phyloP scores from a whole-genome alignment of 164 flowering plant genomes.

The Tetrastigma voinierianum region DNA sequence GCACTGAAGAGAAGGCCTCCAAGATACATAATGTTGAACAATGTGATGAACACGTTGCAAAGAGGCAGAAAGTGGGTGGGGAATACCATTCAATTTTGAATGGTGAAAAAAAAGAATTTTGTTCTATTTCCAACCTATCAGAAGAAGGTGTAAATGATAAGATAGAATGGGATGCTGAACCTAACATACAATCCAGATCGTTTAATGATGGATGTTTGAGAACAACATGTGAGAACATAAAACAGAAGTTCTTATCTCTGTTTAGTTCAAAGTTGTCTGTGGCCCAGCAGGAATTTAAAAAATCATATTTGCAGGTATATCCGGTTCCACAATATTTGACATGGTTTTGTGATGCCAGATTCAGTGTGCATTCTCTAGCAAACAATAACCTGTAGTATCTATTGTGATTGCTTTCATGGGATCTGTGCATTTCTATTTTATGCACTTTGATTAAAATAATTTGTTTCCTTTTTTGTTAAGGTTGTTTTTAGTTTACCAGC shows the following conservation, averaged over 20 bases:
- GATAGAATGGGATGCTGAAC: constrained; percentile 19
- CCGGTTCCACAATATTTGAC: background rate
- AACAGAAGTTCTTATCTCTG: constrained; percentile 61
- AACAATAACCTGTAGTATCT: no score
- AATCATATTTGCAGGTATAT: constrained; percentile 63
- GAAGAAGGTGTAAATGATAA: constrained; percentile 19
- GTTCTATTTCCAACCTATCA: constrained; percentile 8
- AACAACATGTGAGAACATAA: constrained; percentile 54
- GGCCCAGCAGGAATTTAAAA: constrained; percentile 76
- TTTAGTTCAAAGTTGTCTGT: constrained; percentile 63
- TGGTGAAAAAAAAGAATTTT: constrained; percentile 14
- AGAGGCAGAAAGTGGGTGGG: constrained; percentile 33
- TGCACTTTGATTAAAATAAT: no score
- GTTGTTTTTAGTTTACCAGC: no score
- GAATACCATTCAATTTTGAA: constrained; percentile 19
- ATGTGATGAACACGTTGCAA: constrained; percentile 19
- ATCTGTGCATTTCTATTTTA: no score
- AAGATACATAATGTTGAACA: constrained; percentile 20
- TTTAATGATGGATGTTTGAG: constrained; percentile 31
- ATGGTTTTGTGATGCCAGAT: no score
- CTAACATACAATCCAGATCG: constrained; percentile 18
- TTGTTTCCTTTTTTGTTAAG: no score
- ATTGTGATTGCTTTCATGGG: no score
- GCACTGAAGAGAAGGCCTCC: constrained; percentile 16
- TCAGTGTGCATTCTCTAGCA: no score